These are phyloP conservation scores for Acmispon strigosus DNA, from an alignment of 306 rosid genomes.

Conservation along the genomic window DNA sequence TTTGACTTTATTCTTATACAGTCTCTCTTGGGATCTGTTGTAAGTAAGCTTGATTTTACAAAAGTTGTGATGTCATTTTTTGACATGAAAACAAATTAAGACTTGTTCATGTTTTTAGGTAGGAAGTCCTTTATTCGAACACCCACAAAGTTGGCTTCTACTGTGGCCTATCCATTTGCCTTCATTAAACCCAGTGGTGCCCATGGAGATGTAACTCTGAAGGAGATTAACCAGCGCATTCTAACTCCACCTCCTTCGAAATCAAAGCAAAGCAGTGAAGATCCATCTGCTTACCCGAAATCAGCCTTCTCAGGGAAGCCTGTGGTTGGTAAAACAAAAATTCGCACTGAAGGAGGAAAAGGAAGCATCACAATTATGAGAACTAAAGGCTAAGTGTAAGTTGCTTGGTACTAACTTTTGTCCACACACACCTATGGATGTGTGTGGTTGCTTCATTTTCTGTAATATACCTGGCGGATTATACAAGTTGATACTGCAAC, in stretches of 20 bases:
- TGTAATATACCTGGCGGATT: conserved; percentile 20
- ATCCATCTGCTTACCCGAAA: conserved; percentile 62
- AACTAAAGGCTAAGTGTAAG: conserved; percentile 66
- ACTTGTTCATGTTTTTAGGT: conserved; percentile 45
- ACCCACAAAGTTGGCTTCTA: conserved; percentile 69
- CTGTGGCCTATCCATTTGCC: conserved; percentile 94
- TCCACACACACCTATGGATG: not conserved
- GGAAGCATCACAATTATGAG: conserved; percentile 99
- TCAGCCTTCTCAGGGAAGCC: conserved; percentile 99
- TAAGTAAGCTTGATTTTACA: conserved; percentile 7
- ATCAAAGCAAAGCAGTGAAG: conserved; percentile 43
- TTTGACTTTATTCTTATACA: conserved; percentile 18
- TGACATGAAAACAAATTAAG: conserved; percentile 6
- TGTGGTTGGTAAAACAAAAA: conserved; percentile 88
- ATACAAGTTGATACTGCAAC: conserved; percentile 29
- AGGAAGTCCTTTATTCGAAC: conserved; percentile 63
- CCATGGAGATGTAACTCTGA: conserved; percentile 89
- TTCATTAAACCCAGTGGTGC: conserved; percentile 92
- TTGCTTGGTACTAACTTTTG: conserved; percentile 17
- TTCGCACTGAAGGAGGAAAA: conserved; percentile 90
- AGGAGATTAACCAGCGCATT: conserved; percentile 94
- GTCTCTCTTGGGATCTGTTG: not conserved
- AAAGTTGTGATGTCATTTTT: not conserved
- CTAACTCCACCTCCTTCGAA: conserved; percentile 68
- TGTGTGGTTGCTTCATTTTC: conserved; percentile 23